phyloP scores from a whole-genome alignment of 352 stramenopile genomes.

The Phytophthora idaei region DNA sequence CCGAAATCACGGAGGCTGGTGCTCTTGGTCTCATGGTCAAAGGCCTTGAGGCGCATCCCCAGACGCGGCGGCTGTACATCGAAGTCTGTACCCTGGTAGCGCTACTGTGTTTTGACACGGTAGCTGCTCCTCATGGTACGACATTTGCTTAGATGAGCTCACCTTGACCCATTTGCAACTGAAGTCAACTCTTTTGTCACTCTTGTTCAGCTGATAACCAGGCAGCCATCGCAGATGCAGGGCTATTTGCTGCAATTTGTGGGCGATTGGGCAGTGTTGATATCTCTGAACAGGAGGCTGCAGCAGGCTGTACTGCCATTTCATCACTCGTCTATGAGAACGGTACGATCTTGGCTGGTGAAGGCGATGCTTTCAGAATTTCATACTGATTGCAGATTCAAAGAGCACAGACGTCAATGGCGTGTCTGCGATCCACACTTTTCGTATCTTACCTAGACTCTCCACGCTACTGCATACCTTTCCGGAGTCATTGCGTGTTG shows the following conservation, averaged over 20 bases:
- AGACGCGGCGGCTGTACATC: neutral
- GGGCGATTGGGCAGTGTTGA: neutral
- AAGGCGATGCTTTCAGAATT: neutral
- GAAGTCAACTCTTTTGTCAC: neutral
- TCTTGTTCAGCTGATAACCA: neutral
- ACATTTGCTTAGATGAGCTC: neutral
- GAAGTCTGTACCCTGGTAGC: neutral
- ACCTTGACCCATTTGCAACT: neutral
- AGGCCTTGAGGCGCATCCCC: constrained; percentile 21
- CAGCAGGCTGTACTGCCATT: neutral
- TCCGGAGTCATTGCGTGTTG: neutral
- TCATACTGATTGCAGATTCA: neutral
- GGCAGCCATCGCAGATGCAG: neutral
- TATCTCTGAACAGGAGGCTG: neutral
- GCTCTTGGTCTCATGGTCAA: constrained; percentile 40
- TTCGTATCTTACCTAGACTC: neutral
- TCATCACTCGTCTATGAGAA: neutral
- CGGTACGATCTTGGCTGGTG: neutral
- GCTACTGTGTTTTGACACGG: neutral
- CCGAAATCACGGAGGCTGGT: constrained; percentile 50
- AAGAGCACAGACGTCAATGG: neutral
- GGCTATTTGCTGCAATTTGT: neutral
- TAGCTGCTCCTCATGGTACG: neutral
- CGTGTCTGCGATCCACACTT: neutral
- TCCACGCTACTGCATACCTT: neutral